These are phyloP conservation scores for Pachyrhizus erosus DNA, from an alignment of 306 rosid species.

Conservation along the genomic window DNA sequence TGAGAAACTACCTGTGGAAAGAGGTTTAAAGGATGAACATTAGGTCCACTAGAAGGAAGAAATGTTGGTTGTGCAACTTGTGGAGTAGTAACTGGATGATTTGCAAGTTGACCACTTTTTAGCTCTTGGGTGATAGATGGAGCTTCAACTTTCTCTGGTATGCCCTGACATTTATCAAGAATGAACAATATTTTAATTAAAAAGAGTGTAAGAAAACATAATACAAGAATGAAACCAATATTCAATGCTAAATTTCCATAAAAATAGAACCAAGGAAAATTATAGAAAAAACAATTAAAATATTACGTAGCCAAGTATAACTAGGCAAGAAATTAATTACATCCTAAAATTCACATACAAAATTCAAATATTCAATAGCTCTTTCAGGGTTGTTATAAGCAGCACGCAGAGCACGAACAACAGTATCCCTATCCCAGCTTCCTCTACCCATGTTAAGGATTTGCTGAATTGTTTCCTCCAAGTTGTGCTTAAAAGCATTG, in stretches of 20 bases:
- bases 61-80: constrained; percentile 64
- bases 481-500: too few species aligned
- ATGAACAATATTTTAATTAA: background rate
- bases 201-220: background rate
- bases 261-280: background rate
- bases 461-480: constrained; percentile 72
- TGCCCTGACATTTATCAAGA: constrained; percentile 58
- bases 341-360: constrained; percentile 56
- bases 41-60: constrained; percentile 70
- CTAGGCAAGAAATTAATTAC: background rate
- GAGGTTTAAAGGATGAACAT: constrained; percentile 80
- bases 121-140: constrained; percentile 62
- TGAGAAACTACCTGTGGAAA: constrained; percentile 74
- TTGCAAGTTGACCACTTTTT: constrained; percentile 48
- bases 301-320: background rate
- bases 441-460: constrained; percentile 87
- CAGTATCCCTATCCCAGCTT: constrained; percentile 85
- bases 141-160: constrained; percentile 82
- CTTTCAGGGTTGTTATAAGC: constrained; percentile 92
- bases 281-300: background rate
- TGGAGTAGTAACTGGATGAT: constrained; percentile 59
- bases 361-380: constrained; percentile 81
- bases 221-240: background rate
- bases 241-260: background rate
- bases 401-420: constrained; percentile 84